Base-by-base conservation (phyloP, 768 basidiomycete species). In the Glaciozyma martinii region DNA sequence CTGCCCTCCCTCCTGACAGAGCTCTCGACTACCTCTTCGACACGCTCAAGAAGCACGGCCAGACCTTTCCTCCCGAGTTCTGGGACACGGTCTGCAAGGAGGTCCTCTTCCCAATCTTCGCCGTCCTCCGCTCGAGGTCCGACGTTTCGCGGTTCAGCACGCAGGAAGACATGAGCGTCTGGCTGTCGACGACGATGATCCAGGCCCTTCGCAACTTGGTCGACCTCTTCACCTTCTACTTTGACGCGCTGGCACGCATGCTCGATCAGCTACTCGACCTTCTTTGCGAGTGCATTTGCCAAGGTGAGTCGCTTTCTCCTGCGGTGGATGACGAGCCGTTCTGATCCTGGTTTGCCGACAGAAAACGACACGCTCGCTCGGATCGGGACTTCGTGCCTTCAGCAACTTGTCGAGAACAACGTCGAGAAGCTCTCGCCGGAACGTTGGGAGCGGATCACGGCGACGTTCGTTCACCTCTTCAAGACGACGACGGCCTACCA, bases 151-250 rank as follows among this genome's bases (percentile, higher is more conserved):
- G 94, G 25, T 98, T 97, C 79, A 88, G 82, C 76, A 93, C 91
- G 7, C 91, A 95, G 73, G 95, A 98, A 74, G 95, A 98, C 71
- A 94, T 98, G 91, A 95, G 91, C 72, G 92, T 99, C 32, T 99
- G 95, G 95, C 78, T 99, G 54, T 97, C 92, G 30, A 95, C 95
- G 19, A 99, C 95, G 3, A 92, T 99, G 89, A 95, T 98, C 57
- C 92, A 97, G 75, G 95, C 95, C 1, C 82, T 99, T 54, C 85
- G 95, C 53, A 89, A 97, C 76, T 81, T 98, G 66, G 89, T 99
- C 64, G 90, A 94, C 74, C 82, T 99, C 27, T 99, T 93, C 75
- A 93, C 95, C 2, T 89, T 85, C 78, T 92, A 91, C 79, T 98
- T 97, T 75, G 86, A 89, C 59, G 90, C 85, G 21, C 76, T 99